phyloP scores from a whole-genome alignment of 305 asterid species.

The Solanum hybrid region DNA sequence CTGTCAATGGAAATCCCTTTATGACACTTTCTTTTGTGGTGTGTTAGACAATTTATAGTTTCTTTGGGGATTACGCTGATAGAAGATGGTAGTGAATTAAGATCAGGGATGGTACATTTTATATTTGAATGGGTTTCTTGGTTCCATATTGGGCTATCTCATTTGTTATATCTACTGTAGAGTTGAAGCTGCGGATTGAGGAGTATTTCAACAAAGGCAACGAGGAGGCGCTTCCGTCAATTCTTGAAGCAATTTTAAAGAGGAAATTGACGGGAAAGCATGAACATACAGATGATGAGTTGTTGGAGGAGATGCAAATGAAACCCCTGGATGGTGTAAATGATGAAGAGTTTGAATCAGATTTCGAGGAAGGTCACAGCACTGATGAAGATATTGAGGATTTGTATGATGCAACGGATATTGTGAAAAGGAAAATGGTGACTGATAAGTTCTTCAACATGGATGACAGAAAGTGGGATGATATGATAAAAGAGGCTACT shows the following conservation, averaged over 20 bases:
- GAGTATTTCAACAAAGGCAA: slow-evolving; percentile 43
- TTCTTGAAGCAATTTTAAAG: slow-evolving; percentile 44
- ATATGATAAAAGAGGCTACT: slow-evolving; percentile 55
- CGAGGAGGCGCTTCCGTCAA: slow-evolving; percentile 51
- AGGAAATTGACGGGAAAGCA: slow-evolving; percentile 47
- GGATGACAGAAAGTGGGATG: slow-evolving; percentile 77
- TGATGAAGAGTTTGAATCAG: slow-evolving; percentile 52
- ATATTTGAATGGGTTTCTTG: background rate
- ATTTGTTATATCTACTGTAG: slow-evolving; percentile 26
- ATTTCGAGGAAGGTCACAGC: slow-evolving; percentile 37
- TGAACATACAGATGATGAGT: slow-evolving; percentile 58
- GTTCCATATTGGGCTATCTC: background rate
- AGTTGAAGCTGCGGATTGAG: slow-evolving; percentile 41
- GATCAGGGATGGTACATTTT: background rate
- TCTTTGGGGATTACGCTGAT: background rate
- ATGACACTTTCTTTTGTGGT: background rate
- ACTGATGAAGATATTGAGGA: slow-evolving; percentile 76
- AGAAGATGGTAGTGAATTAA: background rate
- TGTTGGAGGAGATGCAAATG: slow-evolving; percentile 40
- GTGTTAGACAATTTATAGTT: background rate
- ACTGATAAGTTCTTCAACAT: slow-evolving; percentile 48
- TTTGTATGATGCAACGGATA: slow-evolving; percentile 49
- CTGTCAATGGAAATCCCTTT: background rate
- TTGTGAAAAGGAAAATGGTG: slow-evolving; percentile 35
- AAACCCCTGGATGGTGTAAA: slow-evolving; percentile 42